A percentile compares a stretch with the other conserved stretches of the same genome.
These are phyloP conservation scores for Candida loeiensis DNA, from an alignment of 805 yeast species.

Conservation along the genomic window DNA sequence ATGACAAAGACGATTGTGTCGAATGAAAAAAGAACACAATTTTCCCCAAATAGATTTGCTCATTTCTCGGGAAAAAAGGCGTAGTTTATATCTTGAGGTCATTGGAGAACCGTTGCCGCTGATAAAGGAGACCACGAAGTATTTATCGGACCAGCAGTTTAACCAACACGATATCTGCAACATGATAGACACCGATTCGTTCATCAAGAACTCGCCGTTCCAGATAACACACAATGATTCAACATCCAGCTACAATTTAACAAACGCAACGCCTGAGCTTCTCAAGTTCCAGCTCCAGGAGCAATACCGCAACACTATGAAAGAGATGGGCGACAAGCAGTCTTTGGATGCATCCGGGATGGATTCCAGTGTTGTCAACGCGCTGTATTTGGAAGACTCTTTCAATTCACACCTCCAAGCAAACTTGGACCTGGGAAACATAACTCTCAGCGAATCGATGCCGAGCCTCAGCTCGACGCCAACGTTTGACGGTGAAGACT, in stretches of 20 bases:
- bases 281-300: conserved; percentile 43
- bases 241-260: conserved; percentile 26
- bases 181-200: conserved; percentile 38
- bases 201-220: conserved; percentile 37
- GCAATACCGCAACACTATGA: conserved; percentile 27
- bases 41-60: neutral
- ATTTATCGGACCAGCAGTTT: neutral
- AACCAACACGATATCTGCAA: neutral
- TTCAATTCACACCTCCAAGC: conserved; percentile 35
- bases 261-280: conserved; percentile 41
- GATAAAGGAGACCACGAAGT: too few species aligned
- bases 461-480: conserved; percentile 18
- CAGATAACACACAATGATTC: conserved; percentile 25
- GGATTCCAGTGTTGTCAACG: conserved; percentile 13
- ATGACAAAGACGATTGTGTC: neutral
- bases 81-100: neutral
- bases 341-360: neutral
- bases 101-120: neutral
- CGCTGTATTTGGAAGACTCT: conserved; percentile 26
- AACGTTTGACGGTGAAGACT: conserved; percentile 18
- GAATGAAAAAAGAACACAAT: neutral
- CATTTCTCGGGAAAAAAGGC: neutral
- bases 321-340: conserved; percentile 11
- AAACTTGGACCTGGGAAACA: conserved; percentile 25
- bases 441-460: conserved; percentile 11